Evolutionary conservation across 2,329 filamentous ascomycete genomes (phyloP), one percentile per base, ranked within the genome.

Genomic region (Epichloe typhina): DNA sequence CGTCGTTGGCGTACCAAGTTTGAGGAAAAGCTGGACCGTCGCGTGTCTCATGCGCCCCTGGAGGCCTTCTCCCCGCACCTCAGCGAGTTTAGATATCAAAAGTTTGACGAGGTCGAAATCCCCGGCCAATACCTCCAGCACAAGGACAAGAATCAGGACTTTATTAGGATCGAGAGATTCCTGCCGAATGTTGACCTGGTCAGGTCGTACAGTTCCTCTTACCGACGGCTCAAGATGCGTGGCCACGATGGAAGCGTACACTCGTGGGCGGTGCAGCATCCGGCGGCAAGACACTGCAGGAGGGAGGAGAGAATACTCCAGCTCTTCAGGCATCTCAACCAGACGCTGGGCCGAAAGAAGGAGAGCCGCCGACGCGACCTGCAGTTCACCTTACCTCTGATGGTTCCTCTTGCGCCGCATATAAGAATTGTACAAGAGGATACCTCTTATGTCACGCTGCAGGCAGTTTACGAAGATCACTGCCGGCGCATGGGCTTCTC

Each of bases 111-210:
- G 61, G 91, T 99, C 12, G 93, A 99, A 68, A 82, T 99, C 37
- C 94, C 94, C 3, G 93, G 93, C 0, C 93, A 99, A 65, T 99
- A 99, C 66, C 72, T 96, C 55, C 84, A 95, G 64, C 93, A 96
- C 70, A 94, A 93, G 67, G 94, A 99, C 62, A 98, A 97, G 78
- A 98, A 98, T 66, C 89, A 95, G 60, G 93, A 98, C 66, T 98
- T 99, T 64, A 84, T 98, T 57, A 85, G 90, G 44, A 97, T 98
- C 57, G 94, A 98, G 66, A 85, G 91, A 23, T 98, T 98, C 79
- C 70, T 98, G 59, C 90, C 94, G 9, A 87, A 93, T 57, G 89
- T 99, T 19, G 91, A 98, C 59, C 76, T 97, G 49, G 87, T 98
- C 41, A 84, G 93, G 50, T 88, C 85, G 9, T 88, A 95, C 59